Evolutionary conservation across 1,139 yeast species (phyloP).

Genomic region (Suhomyces bolitotheri): DNA sequence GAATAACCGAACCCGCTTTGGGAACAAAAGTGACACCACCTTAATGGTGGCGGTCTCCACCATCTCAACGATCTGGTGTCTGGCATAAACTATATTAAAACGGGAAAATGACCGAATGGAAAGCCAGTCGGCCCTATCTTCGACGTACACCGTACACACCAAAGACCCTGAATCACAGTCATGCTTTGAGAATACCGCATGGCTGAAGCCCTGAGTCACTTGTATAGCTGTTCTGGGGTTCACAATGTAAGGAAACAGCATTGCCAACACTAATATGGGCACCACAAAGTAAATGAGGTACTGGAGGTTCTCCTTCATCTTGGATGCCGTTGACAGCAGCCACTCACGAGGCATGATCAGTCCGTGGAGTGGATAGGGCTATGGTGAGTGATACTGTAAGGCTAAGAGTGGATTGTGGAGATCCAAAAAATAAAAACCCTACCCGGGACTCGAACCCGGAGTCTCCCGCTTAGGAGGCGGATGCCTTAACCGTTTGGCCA

Average conservation of each 20-base stretch:
- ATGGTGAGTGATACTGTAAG: not conserved
- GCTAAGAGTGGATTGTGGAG: not conserved
- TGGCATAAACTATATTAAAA: not conserved
- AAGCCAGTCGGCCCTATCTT: not conserved
- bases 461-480: constrained; percentile 96
- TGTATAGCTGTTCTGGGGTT: not conserved
- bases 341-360: not conserved
- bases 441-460: constrained; percentile 98
- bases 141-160: not conserved
- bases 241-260: constrained; percentile 12
- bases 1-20: not conserved
- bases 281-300: constrained; percentile 10
- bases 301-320: constrained; percentile 7
- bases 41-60: not conserved
- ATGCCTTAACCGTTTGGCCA: constrained; percentile 95
- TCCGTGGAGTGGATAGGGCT: not conserved
- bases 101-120: not conserved
- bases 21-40: not conserved
- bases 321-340: not conserved
- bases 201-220: not conserved
- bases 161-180: not conserved
- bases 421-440: constrained; percentile 50
- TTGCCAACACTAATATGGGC: constrained; percentile 11
- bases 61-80: not conserved
- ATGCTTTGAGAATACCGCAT: not conserved